phyloP scores from a whole-genome alignment of 2,329 filamentous ascomycete genomes.

The Neofusicoccum laricinum region DNA sequence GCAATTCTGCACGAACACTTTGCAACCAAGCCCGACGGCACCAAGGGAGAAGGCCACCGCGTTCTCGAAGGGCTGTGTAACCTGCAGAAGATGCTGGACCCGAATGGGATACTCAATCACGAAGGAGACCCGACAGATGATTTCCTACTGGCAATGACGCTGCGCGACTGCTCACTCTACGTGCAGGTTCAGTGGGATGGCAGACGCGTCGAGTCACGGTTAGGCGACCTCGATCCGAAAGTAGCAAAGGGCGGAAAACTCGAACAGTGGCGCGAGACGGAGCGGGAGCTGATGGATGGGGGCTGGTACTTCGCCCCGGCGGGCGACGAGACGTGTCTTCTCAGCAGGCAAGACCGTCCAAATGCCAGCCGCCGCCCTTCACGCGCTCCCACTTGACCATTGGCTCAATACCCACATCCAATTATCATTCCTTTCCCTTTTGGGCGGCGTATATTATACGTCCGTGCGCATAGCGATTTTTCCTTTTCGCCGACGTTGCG shows the following conservation, averaged over 20 bases:
- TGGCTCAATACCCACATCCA: background rate
- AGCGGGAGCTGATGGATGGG: background rate
- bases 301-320: background rate
- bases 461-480: slow-evolving; percentile 1
- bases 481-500: background rate
- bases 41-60: slow-evolving; percentile 29
- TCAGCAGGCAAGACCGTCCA: slow-evolving; percentile 12
- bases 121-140: slow-evolving; percentile 7
- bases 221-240: slow-evolving; percentile 49
- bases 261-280: slow-evolving; percentile 15
- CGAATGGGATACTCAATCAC: slow-evolving; percentile 28
- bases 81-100: slow-evolving; percentile 39
- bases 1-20: slow-evolving; percentile 25
- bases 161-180: slow-evolving; percentile 48
- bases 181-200: slow-evolving; percentile 28
- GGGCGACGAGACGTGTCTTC: slow-evolving; percentile 15
- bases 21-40: background rate
- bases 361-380: slow-evolving; percentile 1
- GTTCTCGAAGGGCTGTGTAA: slow-evolving; percentile 37
- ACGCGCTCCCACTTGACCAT: background rate
- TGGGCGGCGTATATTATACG: background rate
- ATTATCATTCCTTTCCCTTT: background rate
- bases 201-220: slow-evolving; percentile 36
- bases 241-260: slow-evolving; percentile 15
- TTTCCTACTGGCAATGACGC: slow-evolving; percentile 44